A percentile compares a stretch with the other conserved stretches of the same genome.
Evolutionary conservation across 2,329 filamentous ascomycete genomes (phyloP).

Genomic region (Zasmidium cellare): DNA sequence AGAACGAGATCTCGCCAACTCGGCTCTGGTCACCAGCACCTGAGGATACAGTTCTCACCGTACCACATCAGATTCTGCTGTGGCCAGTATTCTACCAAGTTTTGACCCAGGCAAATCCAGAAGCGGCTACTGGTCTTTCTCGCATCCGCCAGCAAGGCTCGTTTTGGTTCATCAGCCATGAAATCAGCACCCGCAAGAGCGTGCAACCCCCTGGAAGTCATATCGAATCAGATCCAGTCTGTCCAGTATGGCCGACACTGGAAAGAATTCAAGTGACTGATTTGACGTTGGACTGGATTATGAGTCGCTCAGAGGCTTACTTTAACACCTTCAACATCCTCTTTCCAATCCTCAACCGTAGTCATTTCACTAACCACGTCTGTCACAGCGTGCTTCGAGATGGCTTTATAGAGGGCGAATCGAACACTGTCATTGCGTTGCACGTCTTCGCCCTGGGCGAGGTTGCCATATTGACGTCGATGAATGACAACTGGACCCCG

Average conservation of each 20-base stretch:
- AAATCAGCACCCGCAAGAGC: conserved; percentile 33
- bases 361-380: conserved; percentile 52
- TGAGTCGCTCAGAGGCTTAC: conserved; percentile 54
- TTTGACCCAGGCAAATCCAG: conserved; percentile 35
- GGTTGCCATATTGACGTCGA: conserved; percentile 54
- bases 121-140: conserved; percentile 35
- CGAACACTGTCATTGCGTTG: conserved; percentile 55
- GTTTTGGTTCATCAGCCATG: conserved; percentile 39
- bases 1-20: too few species aligned
- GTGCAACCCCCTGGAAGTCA: too few species aligned
- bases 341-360: conserved; percentile 60
- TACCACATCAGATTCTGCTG: conserved; percentile 54
- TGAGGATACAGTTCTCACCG: too few species aligned
- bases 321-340: conserved; percentile 62
- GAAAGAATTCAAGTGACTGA: too few species aligned
- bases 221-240: too few species aligned
- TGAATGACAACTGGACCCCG: conserved; percentile 47
- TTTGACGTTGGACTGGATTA: conserved; percentile 49
- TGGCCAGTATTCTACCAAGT: conserved; percentile 43
- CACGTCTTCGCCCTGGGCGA: conserved; percentile 62
- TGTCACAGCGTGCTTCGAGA: conserved; percentile 48
- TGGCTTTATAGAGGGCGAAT: conserved; percentile 52
- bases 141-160: conserved; percentile 40
- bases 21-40: too few species aligned
- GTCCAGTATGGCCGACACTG: conserved; percentile 23